Conservation (phyloP, 2,329 filamentous ascomycete species). For the Trichoderma atrobrunneum region DNA sequence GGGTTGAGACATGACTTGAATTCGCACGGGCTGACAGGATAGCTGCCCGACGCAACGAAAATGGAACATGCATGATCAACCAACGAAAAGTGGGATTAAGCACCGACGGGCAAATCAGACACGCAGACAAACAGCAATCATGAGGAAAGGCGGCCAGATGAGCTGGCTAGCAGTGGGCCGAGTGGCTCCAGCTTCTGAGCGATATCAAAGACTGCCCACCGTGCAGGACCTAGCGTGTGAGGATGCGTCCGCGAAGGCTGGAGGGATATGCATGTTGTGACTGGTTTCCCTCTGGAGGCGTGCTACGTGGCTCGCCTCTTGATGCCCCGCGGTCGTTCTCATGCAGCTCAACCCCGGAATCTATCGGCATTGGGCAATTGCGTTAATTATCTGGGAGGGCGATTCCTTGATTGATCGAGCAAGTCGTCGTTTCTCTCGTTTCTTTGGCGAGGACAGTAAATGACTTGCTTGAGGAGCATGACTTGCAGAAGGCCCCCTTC, state of each 20-base stretch:
- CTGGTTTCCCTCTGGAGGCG: conserved; percentile 30
- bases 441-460: not conserved
- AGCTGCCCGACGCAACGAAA: conserved; percentile 18
- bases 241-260: conserved; percentile 22
- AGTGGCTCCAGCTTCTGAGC: conserved; percentile 17
- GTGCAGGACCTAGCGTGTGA: conserved; percentile 21
- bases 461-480: conserved; percentile 10
- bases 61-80: conserved; percentile 19
- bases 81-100: conserved; percentile 16
- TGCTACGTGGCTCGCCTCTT: conserved; percentile 38
- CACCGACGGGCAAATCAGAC: conserved; percentile 16
- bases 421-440: not conserved
- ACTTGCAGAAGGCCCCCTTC: conserved; percentile 1
- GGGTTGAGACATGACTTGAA: conserved; percentile 25
- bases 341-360: conserved; percentile 30
- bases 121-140: conserved; percentile 2
- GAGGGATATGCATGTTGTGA: conserved; percentile 15
- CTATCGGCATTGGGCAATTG: conserved; percentile 28
- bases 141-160: conserved; percentile 18
- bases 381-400: conserved; percentile 3
- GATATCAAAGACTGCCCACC: conserved; percentile 19
- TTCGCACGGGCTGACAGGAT: conserved; percentile 13
- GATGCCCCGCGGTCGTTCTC: conserved; percentile 29
- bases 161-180: conserved; percentile 20
- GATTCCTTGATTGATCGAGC: not conserved